These are phyloP conservation scores for Fraxinus paxiana DNA, from an alignment of 305 asterid species.

Conservation along the genomic window DNA sequence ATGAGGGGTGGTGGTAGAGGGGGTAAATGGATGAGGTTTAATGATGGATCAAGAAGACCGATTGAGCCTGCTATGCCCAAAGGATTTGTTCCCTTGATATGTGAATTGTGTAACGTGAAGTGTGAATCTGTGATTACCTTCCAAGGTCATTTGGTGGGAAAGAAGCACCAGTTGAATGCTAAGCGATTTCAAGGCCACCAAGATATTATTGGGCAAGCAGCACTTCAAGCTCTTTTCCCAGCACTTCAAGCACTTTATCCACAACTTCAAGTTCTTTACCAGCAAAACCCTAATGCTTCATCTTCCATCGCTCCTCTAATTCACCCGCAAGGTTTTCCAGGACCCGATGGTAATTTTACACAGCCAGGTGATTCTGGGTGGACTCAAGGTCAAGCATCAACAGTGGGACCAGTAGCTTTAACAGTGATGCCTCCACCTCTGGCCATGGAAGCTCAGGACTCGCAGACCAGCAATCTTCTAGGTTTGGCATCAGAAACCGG, in stretches of 20 bases:
- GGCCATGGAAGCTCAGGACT: conserved; percentile 11
- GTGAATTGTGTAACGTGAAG: conserved; percentile 56
- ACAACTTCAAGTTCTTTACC: conserved; percentile 30
- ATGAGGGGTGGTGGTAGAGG: conserved; percentile 41
- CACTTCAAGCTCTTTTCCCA: conserved; percentile 38
- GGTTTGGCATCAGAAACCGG: conserved; percentile 20
- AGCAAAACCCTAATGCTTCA: conserved; percentile 31
- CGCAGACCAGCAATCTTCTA: background rate
- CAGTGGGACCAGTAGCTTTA: conserved; percentile 5
- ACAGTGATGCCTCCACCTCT: conserved; percentile 5
- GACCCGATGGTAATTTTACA: conserved; percentile 24
- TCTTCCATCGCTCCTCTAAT: conserved; percentile 29
- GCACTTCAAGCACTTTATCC: conserved; percentile 39
- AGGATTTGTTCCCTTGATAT: conserved; percentile 48
- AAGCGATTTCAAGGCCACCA: conserved; percentile 46
- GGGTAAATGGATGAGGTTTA: conserved; percentile 31
- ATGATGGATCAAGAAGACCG: conserved; percentile 30
- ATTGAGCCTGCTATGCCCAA: conserved; percentile 44
- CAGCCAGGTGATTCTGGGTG: conserved; percentile 21
- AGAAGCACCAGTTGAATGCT: conserved; percentile 53
- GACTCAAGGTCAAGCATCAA: conserved; percentile 25
- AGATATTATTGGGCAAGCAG: conserved; percentile 42
- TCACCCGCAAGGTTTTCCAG: conserved; percentile 31
- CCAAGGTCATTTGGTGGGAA: conserved; percentile 61
- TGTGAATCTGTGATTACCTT: conserved; percentile 54